phyloP scores from a whole-genome alignment of 2,329 filamentous ascomycete genomes.

The Neofusicoccum umdonicola region DNA sequence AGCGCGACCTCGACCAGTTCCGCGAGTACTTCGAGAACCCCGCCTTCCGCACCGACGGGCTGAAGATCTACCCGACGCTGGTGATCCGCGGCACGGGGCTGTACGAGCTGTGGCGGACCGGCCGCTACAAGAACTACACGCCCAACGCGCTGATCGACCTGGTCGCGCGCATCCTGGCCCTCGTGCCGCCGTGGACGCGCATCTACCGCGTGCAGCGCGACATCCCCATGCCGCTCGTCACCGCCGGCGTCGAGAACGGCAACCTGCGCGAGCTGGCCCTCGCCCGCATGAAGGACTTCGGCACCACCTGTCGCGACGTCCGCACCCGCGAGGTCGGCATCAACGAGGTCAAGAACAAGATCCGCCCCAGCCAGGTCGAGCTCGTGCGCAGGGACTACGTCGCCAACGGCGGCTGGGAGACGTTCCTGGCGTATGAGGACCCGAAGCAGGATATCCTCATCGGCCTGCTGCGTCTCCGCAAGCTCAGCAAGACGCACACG shows the following conservation, averaged over 20 bases:
- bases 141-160: conserved; percentile 95
- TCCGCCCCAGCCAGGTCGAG: conserved; percentile 92
- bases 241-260: conserved; percentile 95
- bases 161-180: conserved; percentile 89
- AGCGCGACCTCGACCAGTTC: conserved; percentile 95
- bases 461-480: conserved; percentile 80
- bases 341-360: conserved; percentile 99
- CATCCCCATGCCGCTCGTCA: conserved; percentile 99
- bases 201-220: conserved; percentile 98
- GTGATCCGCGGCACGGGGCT: conserved; percentile 95
- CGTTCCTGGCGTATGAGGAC: conserved; percentile 95
- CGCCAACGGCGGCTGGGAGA: conserved; percentile 97
- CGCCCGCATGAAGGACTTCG: conserved; percentile 98
- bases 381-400: conserved; percentile 89
- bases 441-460: conserved; percentile 98
- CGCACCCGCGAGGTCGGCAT: conserved; percentile 95
- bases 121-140: conserved; percentile 97
- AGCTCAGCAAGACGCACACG: conserved; percentile 88
- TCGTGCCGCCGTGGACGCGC: conserved; percentile 95
- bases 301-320: conserved; percentile 93
- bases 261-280: conserved; percentile 91
- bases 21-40: conserved; percentile 97
- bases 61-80: conserved; percentile 97
- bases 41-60: conserved; percentile 89
- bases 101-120: conserved; percentile 96